These are phyloP conservation scores for Tolypocladium inflatum DNA, from an alignment of 2,329 filamentous ascomycete genomes.

Conservation along the genomic window DNA sequence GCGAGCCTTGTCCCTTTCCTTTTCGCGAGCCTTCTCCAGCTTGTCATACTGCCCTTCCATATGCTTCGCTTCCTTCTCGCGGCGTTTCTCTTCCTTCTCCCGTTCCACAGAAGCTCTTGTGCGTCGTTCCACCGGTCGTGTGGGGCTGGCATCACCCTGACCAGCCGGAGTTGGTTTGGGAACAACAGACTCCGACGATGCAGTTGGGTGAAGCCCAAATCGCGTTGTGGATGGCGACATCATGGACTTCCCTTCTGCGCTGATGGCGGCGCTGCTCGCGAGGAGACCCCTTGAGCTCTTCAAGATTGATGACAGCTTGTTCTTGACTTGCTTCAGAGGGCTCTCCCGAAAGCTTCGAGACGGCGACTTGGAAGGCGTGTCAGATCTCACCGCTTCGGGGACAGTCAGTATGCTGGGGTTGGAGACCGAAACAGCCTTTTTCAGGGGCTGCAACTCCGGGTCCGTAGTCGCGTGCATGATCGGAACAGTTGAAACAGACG, in stretches of 20 bases:
- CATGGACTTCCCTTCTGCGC: conserved; percentile 51
- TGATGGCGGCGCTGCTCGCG: conserved; percentile 61
- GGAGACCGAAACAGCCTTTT: conserved; percentile 54
- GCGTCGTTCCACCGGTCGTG: conserved; percentile 32
- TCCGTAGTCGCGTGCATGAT: conserved; percentile 8
- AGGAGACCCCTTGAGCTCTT: conserved; percentile 81
- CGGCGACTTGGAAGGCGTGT: conserved; percentile 47
- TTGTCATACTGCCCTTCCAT: conserved; percentile 52
- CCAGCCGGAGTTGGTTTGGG: conserved; percentile 9
- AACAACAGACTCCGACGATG: conserved; percentile 40
- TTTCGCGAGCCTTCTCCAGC: conserved; percentile 58
- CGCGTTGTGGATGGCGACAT: conserved; percentile 43
- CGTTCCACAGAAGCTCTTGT: conserved; percentile 51
- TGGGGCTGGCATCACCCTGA: conserved; percentile 27
- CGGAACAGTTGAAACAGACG: conserved; percentile 49
- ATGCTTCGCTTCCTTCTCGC: conserved; percentile 54
- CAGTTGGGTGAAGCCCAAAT: conserved; percentile 30
- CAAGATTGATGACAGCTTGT: conserved; percentile 82
- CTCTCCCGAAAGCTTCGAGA: conserved; percentile 56
- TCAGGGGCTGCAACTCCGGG: conserved; percentile 24
- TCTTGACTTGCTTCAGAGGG: conserved; percentile 84
- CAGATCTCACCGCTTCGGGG: conserved; percentile 26
- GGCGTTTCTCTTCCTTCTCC: conserved; percentile 57
- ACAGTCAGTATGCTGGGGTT: conserved; percentile 44
- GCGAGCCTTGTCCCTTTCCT: conserved; percentile 59